Conservation (phyloP, 2,329 filamentous ascomycete genomes). For the Chrysoporthe austroafricana region DNA sequence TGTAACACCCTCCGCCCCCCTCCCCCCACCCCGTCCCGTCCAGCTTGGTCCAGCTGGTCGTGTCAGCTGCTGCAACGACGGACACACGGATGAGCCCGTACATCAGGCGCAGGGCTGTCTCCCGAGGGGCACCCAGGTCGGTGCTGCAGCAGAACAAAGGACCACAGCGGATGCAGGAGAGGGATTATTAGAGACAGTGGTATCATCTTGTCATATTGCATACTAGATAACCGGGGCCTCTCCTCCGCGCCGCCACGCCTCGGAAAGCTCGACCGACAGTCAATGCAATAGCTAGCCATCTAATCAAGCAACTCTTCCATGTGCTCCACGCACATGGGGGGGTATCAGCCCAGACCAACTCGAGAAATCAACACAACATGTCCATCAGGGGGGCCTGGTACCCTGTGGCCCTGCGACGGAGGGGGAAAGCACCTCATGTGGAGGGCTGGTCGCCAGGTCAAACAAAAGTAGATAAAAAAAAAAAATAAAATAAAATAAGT, state of each 20-base stretch:
- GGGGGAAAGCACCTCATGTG: not conserved
- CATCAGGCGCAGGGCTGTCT: too few species aligned
- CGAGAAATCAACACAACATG: not conserved
- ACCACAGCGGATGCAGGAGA: too few species aligned
- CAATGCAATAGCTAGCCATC: not conserved
- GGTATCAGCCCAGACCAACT: slow-evolving; percentile 25
- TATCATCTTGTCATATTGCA: too few species aligned
- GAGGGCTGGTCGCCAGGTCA: not conserved
- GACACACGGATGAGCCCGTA: too few species aligned
- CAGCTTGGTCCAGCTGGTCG: too few species aligned
- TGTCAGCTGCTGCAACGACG: too few species aligned
- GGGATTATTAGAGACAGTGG: not conserved
- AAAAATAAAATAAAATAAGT: not conserved
- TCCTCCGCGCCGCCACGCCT: not conserved
- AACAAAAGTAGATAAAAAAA: not conserved
- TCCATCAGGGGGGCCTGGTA: not conserved
- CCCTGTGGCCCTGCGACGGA: not conserved
- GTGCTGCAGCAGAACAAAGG: too few species aligned
- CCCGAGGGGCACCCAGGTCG: too few species aligned
- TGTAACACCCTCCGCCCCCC: too few species aligned
- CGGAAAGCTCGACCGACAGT: not conserved
- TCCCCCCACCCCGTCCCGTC: too few species aligned
- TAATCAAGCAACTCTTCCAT: slow-evolving; percentile 18
- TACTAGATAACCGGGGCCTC: too few species aligned
- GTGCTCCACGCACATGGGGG: slow-evolving; percentile 27